These are phyloP conservation scores for Penstemon eatonii DNA, from an alignment of 257 asterid species.

Conservation along the genomic window DNA sequence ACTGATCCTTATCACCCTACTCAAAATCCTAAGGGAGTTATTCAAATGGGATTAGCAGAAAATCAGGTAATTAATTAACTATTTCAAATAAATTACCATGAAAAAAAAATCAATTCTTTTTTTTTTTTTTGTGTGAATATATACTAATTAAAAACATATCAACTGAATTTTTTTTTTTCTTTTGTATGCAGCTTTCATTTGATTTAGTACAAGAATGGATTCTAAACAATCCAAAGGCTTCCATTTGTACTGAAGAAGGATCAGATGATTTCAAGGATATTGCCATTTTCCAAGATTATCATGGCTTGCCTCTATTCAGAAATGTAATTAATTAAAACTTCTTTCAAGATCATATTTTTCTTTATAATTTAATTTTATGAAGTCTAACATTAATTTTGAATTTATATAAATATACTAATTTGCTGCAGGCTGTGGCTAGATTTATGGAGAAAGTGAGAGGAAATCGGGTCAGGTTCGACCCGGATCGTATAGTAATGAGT, in stretches of 20 bases:
- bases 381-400: background rate
- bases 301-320: slow-evolving; percentile 80
- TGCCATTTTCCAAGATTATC: slow-evolving; percentile 69
- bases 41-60: slow-evolving; percentile 77
- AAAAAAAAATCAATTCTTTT: background rate
- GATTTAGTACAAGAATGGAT: slow-evolving; percentile 67
- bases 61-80: slow-evolving; percentile 48
- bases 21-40: slow-evolving; percentile 54
- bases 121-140: too few species aligned
- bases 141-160: background rate
- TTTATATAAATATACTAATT: background rate
- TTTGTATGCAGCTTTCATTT: slow-evolving; percentile 50
- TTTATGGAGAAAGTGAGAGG: slow-evolving; percentile 87
- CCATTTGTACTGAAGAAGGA: slow-evolving; percentile 65
- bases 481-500: slow-evolving; percentile 70
- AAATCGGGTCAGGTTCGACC: slow-evolving; percentile 61
- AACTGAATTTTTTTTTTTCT: background rate
- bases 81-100: background rate
- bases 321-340: slow-evolving; percentile 35
- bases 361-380: background rate
- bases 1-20: slow-evolving; percentile 57
- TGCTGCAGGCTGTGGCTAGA: slow-evolving; percentile 69
- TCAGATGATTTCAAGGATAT: slow-evolving; percentile 50
- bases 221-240: slow-evolving; percentile 51
- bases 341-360: background rate